A percentile compares a stretch with the other conserved stretches of the same genome.
Evolutionary conservation across 2,329 filamentous ascomycete genomes (phyloP).

Genomic region (Diaporthe citriasiana): DNA sequence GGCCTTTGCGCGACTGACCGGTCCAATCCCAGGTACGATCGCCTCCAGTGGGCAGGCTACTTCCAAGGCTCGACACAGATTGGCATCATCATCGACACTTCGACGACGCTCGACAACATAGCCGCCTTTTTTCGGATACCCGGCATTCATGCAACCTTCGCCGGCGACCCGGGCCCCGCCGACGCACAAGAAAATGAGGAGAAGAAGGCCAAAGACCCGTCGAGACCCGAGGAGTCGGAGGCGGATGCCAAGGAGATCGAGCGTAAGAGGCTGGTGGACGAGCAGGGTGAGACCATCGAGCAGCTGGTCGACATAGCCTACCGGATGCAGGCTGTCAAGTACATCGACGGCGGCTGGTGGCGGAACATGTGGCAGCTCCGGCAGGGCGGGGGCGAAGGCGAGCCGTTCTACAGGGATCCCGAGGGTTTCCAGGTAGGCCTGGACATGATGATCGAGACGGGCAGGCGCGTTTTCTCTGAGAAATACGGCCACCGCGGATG

Average conservation of each 20-base stretch:
- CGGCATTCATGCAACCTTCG: conserved; percentile 51
- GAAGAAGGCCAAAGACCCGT: conserved; percentile 46
- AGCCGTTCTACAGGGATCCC: conserved; percentile 66
- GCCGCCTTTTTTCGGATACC: conserved; percentile 58
- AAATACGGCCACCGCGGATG: conserved; percentile 61
- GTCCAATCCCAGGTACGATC: conserved; percentile 50
- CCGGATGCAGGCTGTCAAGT: conserved; percentile 60
- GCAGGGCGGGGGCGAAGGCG: conserved; percentile 65
- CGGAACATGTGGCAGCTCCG: conserved; percentile 68
- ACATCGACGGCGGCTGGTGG: conserved; percentile 54
- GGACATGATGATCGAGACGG: conserved; percentile 61
- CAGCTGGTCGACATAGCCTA: conserved; percentile 49
- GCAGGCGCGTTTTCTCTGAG: conserved; percentile 55
- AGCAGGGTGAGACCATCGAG: conserved; percentile 50
- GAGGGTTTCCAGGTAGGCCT: conserved; percentile 62
- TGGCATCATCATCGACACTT: conserved; percentile 59
- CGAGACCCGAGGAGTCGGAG: conserved; percentile 47
- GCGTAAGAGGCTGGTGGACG: conserved; percentile 50
- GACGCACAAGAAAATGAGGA: conserved; percentile 45
- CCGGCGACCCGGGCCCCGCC: conserved; percentile 51
- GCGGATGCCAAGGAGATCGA: conserved; percentile 54
- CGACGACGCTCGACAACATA: conserved; percentile 58
- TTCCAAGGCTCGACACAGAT: conserved; percentile 56
- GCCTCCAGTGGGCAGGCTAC: conserved; percentile 57
- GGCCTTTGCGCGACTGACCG: neutral